Conservation (phyloP, 352 stramenopile species). For the Phytophthora gonapodyides region DNA sequence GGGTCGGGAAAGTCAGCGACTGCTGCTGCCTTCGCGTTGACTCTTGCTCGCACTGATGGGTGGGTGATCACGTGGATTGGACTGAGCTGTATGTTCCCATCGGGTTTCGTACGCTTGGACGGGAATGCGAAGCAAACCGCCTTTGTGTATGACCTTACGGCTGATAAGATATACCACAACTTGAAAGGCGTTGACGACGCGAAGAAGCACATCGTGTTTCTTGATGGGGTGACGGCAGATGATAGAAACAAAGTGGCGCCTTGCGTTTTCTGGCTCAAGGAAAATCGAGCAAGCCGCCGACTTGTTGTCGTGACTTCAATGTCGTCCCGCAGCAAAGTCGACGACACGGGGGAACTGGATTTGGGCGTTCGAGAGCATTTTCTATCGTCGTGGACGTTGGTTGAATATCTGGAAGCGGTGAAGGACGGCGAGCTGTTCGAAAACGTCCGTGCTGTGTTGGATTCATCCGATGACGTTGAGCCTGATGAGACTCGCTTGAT, state of each 20-base stretch:
- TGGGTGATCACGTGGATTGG: constrained; percentile 19
- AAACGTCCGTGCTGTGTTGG: constrained; percentile 1
- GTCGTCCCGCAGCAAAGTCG: neutral
- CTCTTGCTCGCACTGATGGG: neutral
- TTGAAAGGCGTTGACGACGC: no score
- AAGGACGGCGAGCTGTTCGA: constrained; percentile 10
- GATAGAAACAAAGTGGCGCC: neutral
- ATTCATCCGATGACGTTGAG: neutral
- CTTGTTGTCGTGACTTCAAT: constrained; percentile 10
- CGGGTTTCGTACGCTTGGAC: constrained; percentile 13
- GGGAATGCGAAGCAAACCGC: constrained; percentile 9
- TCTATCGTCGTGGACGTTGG: constrained; percentile 12
- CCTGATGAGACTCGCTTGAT: no score
- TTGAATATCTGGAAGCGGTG: constrained; percentile 11
- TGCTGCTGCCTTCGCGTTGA: constrained; percentile 20
- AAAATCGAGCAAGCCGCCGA: neutral
- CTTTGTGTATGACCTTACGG: no score
- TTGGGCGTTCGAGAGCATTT: constrained; percentile 1
- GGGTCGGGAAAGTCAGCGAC: constrained; percentile 12
- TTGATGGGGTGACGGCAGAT: constrained; percentile 2
- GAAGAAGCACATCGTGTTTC: constrained; percentile 15
- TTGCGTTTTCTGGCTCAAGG: neutral
- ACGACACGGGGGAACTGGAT: neutral
- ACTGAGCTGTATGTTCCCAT: neutral
- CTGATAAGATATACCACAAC: no score